phyloP scores from a whole-genome alignment of 768 basidiomycete genomes.

The Russula vinacea region DNA sequence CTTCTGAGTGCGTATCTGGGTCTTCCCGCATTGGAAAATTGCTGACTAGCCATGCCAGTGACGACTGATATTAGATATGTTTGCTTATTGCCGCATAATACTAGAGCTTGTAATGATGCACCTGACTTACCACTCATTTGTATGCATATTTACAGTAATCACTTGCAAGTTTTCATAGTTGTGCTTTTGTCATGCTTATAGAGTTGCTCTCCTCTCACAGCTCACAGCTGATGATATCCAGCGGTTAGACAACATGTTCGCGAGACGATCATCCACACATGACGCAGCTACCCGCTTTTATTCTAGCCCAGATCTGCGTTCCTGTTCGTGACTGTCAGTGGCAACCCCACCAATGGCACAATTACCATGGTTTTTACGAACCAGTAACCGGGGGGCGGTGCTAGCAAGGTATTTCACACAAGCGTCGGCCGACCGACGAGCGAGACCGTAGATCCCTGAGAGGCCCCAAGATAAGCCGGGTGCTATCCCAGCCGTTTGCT shows the following conservation, averaged over 20 bases:
- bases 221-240: background rate
- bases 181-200: background rate
- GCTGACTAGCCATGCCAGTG: slow-evolving; percentile 18
- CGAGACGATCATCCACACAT: background rate
- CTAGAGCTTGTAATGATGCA: slow-evolving; percentile 15
- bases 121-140: background rate
- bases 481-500: too few relatives aligned
- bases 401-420: background rate
- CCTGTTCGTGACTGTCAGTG: background rate
- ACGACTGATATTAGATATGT: slow-evolving; percentile 14
- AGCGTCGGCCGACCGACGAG: background rate
- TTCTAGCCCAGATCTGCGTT: background rate
- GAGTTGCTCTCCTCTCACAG: background rate
- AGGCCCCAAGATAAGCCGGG: background rate
- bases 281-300: too few relatives aligned
- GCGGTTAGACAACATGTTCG: background rate
- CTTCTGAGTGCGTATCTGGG: slow-evolving; percentile 59
- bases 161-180: slow-evolving; percentile 4
- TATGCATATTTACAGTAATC: slow-evolving; percentile 1
- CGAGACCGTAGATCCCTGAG: background rate
- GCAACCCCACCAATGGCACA: background rate
- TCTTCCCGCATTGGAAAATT: background rate
- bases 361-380: background rate
- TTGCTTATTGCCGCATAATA: background rate
- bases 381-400: background rate